phyloP scores from a whole-genome alignment of 2,329 filamentous ascomycete genomes.

The Coniochaeta hoffmannii region DNA sequence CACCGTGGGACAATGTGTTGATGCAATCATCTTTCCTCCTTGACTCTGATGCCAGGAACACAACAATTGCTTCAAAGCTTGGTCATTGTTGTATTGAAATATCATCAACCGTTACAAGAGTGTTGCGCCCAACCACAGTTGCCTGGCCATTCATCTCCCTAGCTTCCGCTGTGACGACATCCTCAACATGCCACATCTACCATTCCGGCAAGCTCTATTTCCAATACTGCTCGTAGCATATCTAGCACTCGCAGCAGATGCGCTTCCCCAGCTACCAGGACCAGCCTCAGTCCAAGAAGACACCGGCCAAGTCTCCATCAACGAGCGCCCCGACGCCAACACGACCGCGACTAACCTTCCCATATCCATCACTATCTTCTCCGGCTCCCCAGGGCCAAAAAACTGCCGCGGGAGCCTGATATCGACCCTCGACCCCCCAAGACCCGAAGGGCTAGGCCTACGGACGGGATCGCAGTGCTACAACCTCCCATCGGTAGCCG shows the following conservation, averaged over 20 bases:
- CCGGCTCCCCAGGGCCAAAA: conserved; percentile 25
- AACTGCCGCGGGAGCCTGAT: conserved; percentile 24
- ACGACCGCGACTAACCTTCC: conserved; percentile 35
- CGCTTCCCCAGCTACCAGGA: conserved; percentile 8
- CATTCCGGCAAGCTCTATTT: neutral
- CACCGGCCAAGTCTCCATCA: conserved; percentile 28
- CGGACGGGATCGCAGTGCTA: conserved; percentile 22
- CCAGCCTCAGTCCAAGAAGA: conserved; percentile 14
- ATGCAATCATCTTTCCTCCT: neutral
- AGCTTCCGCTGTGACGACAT: too few relatives aligned
- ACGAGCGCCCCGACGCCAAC: conserved; percentile 28
- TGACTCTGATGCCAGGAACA: neutral
- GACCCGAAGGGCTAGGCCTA: conserved; percentile 13
- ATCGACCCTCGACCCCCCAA: conserved; percentile 18
- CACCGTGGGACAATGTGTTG: neutral
- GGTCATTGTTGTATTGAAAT: too few relatives aligned
- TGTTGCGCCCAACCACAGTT: too few relatives aligned
- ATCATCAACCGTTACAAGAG: too few relatives aligned
- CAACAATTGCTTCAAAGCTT: neutral
- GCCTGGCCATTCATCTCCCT: too few relatives aligned
- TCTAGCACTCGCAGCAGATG: neutral
- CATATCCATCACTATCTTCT: conserved; percentile 39
- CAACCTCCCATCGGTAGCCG: conserved; percentile 23
- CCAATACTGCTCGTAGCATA: neutral
- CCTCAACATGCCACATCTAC: neutral